Evolutionary conservation across 768 basidiomycete genomes (phyloP), one percentile per base, ranked within the genome.

Genomic region (Macrolepiota dolichaula): DNA sequence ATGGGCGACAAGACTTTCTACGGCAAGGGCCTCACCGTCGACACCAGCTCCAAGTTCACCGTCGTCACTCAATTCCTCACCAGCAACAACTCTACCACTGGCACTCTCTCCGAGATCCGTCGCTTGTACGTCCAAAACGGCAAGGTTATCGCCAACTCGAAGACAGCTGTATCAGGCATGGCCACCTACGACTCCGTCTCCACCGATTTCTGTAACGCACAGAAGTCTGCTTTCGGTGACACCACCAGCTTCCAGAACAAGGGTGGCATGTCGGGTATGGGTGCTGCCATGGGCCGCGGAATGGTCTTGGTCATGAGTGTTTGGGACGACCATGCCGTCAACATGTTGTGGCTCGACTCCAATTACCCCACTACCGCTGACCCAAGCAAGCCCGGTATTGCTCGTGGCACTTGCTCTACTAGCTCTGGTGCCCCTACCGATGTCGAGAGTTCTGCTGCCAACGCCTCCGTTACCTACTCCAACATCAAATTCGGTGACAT

Each of bases 271-370:
- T 53, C 63, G 17, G 64, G 62, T 25, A 70, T 70, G 62, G 63
- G 60, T 35, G n/a, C 24, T 4, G 53, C 57, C 24, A 46, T 66
- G 42, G 53, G 54, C 3, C 55, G 60, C 15, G 77, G 79, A 12
- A 73, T 77, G 67, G 79, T 77, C n/a, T 72, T 79, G 54, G 75
- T 74, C 38, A 65, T 80, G 66, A 70, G 68, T 67, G 74, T 72
- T 35, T 66, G 66, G 68, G 64, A 69, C 35, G 68, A 69, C 60
- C 66, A 69, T 38, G 59, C 61, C 15, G 75, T 71, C 35, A 66
- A 71, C 63, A 79, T 79, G 78, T 72, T 78, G 57, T 79, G 79
- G 72, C 74, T 79, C 67, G 78, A 77, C 68, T 65, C 69, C 57
- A 72, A 69, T 70, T 76, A 77, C 67, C 78, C 70, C 27, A 63